Percentiles rank a stretch among this genome's conserved stretches.
Evolutionary conservation across 371 early-diverging fungal genomes (phyloP).

Genomic region (Synchytrium microbalum): DNA sequence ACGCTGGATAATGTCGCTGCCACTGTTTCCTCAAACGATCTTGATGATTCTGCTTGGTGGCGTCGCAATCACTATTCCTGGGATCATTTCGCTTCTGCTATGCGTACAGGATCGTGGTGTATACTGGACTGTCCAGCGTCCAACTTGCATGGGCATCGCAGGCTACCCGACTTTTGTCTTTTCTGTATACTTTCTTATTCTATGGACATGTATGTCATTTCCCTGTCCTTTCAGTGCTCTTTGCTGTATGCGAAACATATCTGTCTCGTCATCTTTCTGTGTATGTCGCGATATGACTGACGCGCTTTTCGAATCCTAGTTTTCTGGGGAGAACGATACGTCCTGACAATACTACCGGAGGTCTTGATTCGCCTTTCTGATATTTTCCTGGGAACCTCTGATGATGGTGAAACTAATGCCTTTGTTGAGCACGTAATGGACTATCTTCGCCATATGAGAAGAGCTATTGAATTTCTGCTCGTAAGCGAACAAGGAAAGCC

Average conservation of each 20-base stretch:
- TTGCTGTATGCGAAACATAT: not conserved
- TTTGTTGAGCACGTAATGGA: constrained; percentile 3
- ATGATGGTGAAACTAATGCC: not conserved
- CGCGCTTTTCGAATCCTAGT: not conserved
- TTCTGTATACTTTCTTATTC: not conserved
- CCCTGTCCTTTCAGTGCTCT: too few species aligned
- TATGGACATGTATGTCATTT: not conserved
- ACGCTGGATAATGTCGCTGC: constrained; percentile 5
- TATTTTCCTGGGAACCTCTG: constrained; percentile 2
- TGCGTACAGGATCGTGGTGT: not conserved
- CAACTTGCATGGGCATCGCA: not conserved
- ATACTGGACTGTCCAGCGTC: not conserved
- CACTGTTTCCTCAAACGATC: constrained; percentile 4
- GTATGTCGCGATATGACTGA: not conserved
- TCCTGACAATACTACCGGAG: constrained; percentile 1
- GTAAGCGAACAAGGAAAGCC: too few species aligned
- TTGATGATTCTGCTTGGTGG: constrained; percentile 4
- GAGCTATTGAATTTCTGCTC: constrained; percentile 1
- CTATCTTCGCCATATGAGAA: constrained; percentile 5
- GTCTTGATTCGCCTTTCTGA: constrained; percentile 1
- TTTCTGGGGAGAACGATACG: not conserved
- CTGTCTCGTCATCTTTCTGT: not conserved
- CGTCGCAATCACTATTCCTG: constrained; percentile 2
- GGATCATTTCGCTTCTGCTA: not conserved
- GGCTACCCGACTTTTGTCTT: not conserved